These are phyloP conservation scores for Penstemon davidsonii DNA, from an alignment of 257 asterid species.

Conservation along the genomic window DNA sequence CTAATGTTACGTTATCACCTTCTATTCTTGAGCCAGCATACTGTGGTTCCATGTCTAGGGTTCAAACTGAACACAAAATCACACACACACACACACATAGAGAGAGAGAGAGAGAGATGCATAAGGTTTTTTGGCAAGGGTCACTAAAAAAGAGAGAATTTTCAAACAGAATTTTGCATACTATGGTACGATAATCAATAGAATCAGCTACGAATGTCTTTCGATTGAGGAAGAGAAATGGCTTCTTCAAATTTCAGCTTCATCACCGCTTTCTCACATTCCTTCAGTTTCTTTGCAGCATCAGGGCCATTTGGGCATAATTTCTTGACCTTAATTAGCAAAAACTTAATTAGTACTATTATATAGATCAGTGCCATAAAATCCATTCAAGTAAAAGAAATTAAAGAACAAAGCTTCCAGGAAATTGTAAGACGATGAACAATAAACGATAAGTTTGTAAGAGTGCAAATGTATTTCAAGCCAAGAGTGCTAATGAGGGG, in stretches of 20 bases:
- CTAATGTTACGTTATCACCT: constrained; percentile 85
- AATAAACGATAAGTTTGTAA: constrained; percentile 18
- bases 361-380: constrained; percentile 3
- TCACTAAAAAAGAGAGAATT: background rate
- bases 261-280: constrained; percentile 96
- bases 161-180: constrained; percentile 37
- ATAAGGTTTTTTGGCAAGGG: background rate
- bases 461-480: background rate
- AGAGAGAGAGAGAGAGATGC: too few relatives aligned
- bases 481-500: constrained; percentile 2
- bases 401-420: constrained; percentile 8
- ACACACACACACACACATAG: too few relatives aligned
- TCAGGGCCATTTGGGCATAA: constrained; percentile 90
- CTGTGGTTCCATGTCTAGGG: constrained; percentile 84
- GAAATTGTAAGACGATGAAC: background rate
- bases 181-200: constrained; percentile 80
- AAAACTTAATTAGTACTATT: background rate
- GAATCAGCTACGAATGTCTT: constrained; percentile 76
- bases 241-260: constrained; percentile 97
- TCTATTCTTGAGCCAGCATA: constrained; percentile 92
- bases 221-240: constrained; percentile 73
- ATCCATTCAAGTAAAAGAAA: background rate
- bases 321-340: constrained; percentile 64
- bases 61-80: constrained; percentile 37
- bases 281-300: constrained; percentile 90